Evolutionary conservation across 176 grass and related monocot species (phyloP), one percentile per base, ranked within the genome.

Genomic region (Oryza meyeriana): DNA sequence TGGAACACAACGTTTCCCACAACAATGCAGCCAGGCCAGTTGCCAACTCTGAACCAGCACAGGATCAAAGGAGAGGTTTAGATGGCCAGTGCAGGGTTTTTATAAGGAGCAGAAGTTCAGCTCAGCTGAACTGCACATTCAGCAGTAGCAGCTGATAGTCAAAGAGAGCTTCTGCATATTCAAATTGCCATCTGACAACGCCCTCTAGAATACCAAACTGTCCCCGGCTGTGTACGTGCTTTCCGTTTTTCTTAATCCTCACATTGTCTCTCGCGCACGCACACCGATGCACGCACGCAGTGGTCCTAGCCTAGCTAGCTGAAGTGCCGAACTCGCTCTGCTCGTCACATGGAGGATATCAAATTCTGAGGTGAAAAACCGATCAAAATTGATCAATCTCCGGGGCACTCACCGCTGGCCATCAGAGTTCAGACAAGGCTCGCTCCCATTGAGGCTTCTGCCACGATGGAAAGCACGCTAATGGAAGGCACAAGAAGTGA

Each of bases 151-250:
- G 50, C 36, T 69, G 83, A 38, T 61, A 68, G 88, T 90, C 88
- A 90, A 90, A 90, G 79, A 42, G n/a, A 78, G 78, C 1, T 20
- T 1, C 22, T 17, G 29, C 44, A 64, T 89, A 86, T 90, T 86
- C 88, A 90, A 82, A 82, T 71, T 30, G 40, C 58, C 66, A 20
- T 29, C 83, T 86, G 88, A 89, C 78, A 72, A 55, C n/a, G n/a
- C 17, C 66, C 76, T 48, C 84, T 80, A 9, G 84, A 86, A 90
- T 78, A 90, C 41, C 73, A 90, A 86, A 90, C 73, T 67, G 79
- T 42, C 75, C 59, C 12, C 57, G 59, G 28, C 6, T 12, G n/a
- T 71, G 83, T 40, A 52, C 48, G 48, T 52, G 44, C 31, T 76
- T 76, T 81, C 59, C 65, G 8, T 20, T 52, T 77, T 82, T 82